Percentiles rank a stretch among this genome's conserved stretches.
Conservation (phyloP, 306 rosid species). For the Cicer chorassanicum region DNA sequence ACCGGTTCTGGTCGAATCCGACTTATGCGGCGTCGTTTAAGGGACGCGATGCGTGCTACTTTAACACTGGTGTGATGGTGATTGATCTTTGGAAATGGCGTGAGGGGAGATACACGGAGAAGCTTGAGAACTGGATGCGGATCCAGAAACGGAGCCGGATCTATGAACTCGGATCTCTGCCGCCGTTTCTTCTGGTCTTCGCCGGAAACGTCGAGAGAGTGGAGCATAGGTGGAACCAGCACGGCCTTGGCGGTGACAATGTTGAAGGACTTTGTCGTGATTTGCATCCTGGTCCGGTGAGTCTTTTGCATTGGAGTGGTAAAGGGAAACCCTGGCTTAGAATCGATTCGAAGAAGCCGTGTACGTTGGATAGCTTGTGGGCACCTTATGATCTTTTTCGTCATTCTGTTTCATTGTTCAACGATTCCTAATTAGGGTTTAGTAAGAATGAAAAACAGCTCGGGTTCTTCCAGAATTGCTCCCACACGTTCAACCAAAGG, state of each 20-base stretch:
- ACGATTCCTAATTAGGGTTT: conserved; percentile 55
- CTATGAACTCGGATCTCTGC: conserved; percentile 85
- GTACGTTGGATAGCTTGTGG: conserved; percentile 90
- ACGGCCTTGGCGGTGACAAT: conserved; percentile 90
- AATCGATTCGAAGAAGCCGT: conserved; percentile 74
- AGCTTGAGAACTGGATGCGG: conserved; percentile 84
- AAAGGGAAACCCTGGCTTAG: conserved; percentile 96
- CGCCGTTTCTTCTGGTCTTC: conserved; percentile 85
- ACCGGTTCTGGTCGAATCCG: conserved; percentile 70
- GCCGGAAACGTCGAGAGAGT: conserved; percentile 80
- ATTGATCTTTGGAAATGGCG: conserved; percentile 87
- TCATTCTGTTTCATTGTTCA: conserved; percentile 55
- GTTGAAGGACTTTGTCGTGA: conserved; percentile 77
- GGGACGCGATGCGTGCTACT: conserved; percentile 70
- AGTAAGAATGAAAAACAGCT: neutral
- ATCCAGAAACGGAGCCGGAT: conserved; percentile 79
- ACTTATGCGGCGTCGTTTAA: conserved; percentile 57
- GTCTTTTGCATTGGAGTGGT: conserved; percentile 93
- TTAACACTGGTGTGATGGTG: conserved; percentile 97
- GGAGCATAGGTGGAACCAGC: conserved; percentile 96
- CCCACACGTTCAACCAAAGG: neutral
- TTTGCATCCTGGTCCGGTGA: conserved; percentile 88
- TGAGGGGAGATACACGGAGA: conserved; percentile 68
- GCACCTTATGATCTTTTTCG: conserved; percentile 86
- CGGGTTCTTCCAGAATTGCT: neutral